Percentiles rank a stretch among this genome's conserved stretches.
Conservation (phyloP, 116 monocot genomes). For the Zostera marina region DNA sequence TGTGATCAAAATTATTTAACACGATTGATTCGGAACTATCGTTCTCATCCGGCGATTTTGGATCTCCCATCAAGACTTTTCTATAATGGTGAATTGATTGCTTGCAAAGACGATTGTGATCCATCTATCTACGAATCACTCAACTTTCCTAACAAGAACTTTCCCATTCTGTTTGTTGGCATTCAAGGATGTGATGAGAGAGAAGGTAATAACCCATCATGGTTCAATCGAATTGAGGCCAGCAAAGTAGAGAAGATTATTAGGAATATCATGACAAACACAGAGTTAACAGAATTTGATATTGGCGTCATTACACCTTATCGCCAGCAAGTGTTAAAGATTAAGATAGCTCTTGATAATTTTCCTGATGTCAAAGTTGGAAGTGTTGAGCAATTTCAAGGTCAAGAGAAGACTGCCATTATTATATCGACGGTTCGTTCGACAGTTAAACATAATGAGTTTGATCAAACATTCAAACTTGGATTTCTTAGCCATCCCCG, state of each 20-base stretch:
- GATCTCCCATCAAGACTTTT: conserved; percentile 85
- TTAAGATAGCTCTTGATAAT: conserved; percentile 57
- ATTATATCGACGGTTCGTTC: conserved; percentile 97
- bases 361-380: conserved; percentile 77
- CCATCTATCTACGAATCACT: conserved; percentile 32
- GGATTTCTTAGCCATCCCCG: conserved; percentile 77
- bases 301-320: conserved; percentile 93
- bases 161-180: conserved; percentile 80
- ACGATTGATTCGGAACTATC: conserved; percentile 73
- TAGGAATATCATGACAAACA: conserved; percentile 26
- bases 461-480: conserved; percentile 55
- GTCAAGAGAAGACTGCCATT: conserved; percentile 75
- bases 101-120: conserved; percentile 52
- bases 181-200: conserved; percentile 97
- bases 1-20: conserved; percentile 65
- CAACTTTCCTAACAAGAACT: conserved; percentile 59
- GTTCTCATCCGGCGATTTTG: conserved; percentile 83
- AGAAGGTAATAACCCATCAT: conserved; percentile 84
- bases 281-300: conserved; percentile 37
- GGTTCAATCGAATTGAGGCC: conserved; percentile 93
- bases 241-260: conserved; percentile 79
- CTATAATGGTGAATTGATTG: conserved; percentile 54
- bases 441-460: conserved; percentile 75
- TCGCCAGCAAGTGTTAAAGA: conserved; percentile 79
- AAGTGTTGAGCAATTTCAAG: conserved; percentile 93